Evolutionary conservation across 2,329 filamentous ascomycete species (phyloP), one percentile per base, ranked within the genome.

Genomic region (Microascus cirrosus): DNA sequence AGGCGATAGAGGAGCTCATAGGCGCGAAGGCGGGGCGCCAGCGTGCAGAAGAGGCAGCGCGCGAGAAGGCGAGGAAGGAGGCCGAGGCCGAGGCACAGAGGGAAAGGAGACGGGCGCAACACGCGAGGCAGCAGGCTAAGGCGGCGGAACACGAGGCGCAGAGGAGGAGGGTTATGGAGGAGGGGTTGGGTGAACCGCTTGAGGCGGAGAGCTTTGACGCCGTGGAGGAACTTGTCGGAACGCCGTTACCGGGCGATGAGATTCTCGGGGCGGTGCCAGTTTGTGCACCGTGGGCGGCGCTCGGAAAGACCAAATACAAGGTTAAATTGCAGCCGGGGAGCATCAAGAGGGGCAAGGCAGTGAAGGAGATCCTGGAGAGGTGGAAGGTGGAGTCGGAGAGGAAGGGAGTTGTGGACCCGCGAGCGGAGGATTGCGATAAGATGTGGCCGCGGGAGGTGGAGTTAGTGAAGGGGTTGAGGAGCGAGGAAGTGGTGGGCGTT

Each of bases 261-360:
- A 86, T 93, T 39, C 72, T 93, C 10, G 84, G 87, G 64, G 78
- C 75, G 0, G 74, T 87, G 1, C 80, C 83, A 1, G 73, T 87
- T 2, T 87, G 85, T 65, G 85, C 81, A 4, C 85, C 85, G 2
- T 87, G 84, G 77, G 74, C 71, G 25, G 84, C 85, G 1, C 72
- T 87, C 63, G 77, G 72, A 2, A 82, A 81, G 58, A 89, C 87
- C 73, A 96, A 96, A 73, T 97, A 96, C 77, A 95, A 95, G 71
- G 89, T 86, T 57, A 99, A 99, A 76, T 71, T 99, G 65, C 94
- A 97, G 72, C 94, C 94, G 0, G 94, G 94, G 0, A 73, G 84
- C 0, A 80, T 86, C 62, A 99, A 97, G 78, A 96, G 96, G 74
- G 93, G 94, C 11, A 97, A 96, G 69, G 92, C 91, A 0, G 84